Evolutionary conservation across 257 asterid genomes (phyloP), one percentile per base, ranked within the genome.

Genomic region (Solanum microdontum): DNA sequence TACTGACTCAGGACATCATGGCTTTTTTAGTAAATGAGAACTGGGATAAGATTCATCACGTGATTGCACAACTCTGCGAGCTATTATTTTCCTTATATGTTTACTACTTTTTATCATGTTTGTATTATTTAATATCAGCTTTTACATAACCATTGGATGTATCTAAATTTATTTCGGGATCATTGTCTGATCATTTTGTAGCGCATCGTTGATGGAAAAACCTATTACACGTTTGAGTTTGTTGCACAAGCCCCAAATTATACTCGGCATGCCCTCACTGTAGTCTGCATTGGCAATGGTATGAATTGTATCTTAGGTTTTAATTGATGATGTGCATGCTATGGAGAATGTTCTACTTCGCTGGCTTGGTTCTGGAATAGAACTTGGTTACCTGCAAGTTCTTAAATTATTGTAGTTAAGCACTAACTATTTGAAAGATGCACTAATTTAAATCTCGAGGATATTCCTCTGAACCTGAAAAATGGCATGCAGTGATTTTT

Each of bases 221-320:
- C 94, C 4, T 95, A 94, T 89, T 97, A 95, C 94, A 93, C 94
- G 1, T 89, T 95, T 12, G 98, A 96, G 91, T 96, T 93, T 90
- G 73, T 92, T 21, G 97, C 98, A 17, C 88, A 94, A 92, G 98
- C 98, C 87, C 98, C 95, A 51, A 95, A 94, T 89, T 94, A 93
- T 84, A 93, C 96, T 72, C 96, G 99, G 12, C 99, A 95, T 94
- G 99, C 99, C 88, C 94, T 96, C 83, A 92, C 93, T 82, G 84
- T 95, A 23, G 92, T 97, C 90, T 93, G 94, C 79, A 89, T 96
- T 86, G 97, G 96, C 89, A 97, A 95, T 68, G 99, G 98, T 95
- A 94, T 10, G 89, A 86, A 84, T 30, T 34, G 43, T 45, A 2
- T 12, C 40, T 33, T 58, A 23, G 45, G 28, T 15, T 33, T 88